These are phyloP conservation scores for Citrus reticulata DNA, from an alignment of 345 rosid genomes.

Conservation along the genomic window DNA sequence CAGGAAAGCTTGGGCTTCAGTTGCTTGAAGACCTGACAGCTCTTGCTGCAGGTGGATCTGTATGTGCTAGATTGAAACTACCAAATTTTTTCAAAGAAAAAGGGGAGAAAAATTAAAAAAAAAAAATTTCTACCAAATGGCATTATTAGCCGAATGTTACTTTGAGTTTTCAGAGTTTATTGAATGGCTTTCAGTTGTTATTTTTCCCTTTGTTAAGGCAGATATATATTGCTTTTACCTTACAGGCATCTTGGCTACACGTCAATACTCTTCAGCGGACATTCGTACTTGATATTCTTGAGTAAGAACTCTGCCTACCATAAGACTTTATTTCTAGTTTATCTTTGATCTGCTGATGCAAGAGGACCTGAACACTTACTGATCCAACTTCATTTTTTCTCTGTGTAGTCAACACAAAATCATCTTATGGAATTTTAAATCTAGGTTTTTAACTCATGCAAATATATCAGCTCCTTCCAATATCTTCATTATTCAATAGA, in stretches of 20 bases:
- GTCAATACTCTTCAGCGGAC: constrained; percentile 78
- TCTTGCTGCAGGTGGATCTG: constrained; percentile 99
- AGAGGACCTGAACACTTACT: background rate
- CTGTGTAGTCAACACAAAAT: background rate
- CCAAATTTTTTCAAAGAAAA: background rate
- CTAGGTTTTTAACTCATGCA: background rate
- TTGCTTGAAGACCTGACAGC: constrained; percentile 99
- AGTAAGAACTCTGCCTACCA: constrained; percentile 53
- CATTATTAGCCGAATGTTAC: constrained; percentile 14
- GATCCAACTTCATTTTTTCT: background rate
- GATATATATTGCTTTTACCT: constrained; percentile 17
- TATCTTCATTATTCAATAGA: background rate
- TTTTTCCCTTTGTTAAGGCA: background rate
- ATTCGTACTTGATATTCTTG: constrained; percentile 86
- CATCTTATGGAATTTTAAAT: background rate
- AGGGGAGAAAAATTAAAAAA: no score
- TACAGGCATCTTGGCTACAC: constrained; percentile 82
- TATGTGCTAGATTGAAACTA: constrained; percentile 69
- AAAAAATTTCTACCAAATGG: background rate
- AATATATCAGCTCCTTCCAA: background rate
- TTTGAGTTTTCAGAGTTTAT: background rate
- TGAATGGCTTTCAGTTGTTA: background rate
- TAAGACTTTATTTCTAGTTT: background rate
- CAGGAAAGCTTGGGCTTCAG: constrained; percentile 86
- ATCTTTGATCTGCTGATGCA: background rate